Percentiles rank a stretch among this genome's conserved stretches.
phyloP scores from a whole-genome alignment of 2,329 filamentous ascomycete species.

The Onygena corvina region DNA sequence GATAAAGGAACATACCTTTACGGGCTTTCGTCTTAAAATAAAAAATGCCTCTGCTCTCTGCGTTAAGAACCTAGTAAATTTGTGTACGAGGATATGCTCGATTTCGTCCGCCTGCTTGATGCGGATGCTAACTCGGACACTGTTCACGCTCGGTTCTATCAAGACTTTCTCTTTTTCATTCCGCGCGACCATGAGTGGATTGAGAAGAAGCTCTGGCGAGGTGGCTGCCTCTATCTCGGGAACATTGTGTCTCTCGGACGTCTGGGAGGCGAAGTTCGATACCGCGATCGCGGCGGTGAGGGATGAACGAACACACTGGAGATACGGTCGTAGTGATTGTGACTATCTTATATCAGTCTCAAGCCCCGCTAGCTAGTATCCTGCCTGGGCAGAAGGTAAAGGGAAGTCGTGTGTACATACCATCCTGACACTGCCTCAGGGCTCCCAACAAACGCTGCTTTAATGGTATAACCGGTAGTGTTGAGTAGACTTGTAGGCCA shows the following conservation, averaged over 20 bases:
- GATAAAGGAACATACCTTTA: conserved; percentile 53
- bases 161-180: conserved; percentile 96
- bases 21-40: conserved; percentile 84
- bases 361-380: no score
- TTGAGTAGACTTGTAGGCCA: neutral
- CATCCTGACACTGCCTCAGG: neutral
- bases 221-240: conserved; percentile 90
- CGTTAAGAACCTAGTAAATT: conserved; percentile 93
- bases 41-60: conserved; percentile 96
- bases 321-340: conserved; percentile 91
- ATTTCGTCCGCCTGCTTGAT: conserved; percentile 99
- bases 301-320: conserved; percentile 89
- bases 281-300: conserved; percentile 86
- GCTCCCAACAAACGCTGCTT: neutral
- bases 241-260: conserved; percentile 92
- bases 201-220: conserved; percentile 86
- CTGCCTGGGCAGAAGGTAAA: no score
- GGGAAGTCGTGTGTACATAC: no score
- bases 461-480: neutral
- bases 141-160: conserved; percentile 95
- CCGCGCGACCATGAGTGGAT: conserved; percentile 76
- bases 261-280: conserved; percentile 95
- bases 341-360: conserved; percentile 44
- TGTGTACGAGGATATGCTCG: conserved; percentile 94
- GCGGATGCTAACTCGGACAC: conserved; percentile 91